Conservation (phyloP, 768 basidiomycete genomes). For the Candolleomyces efflorescens region DNA sequence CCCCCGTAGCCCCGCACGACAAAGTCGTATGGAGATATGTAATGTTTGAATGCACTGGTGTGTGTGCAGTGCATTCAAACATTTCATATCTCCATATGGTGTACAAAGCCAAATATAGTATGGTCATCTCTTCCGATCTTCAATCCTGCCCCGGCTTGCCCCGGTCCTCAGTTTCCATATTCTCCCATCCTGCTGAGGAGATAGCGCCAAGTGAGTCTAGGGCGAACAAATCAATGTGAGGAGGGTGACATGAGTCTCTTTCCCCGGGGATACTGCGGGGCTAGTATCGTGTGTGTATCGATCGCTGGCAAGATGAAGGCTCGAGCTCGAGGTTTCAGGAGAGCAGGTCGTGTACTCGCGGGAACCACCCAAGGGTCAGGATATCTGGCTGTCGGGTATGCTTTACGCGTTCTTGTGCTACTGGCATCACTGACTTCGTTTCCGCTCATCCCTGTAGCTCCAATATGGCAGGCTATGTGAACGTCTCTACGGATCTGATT, state of each 20-base stretch:
- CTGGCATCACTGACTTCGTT: slow-evolving; percentile 2
- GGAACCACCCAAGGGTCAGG: slow-evolving; percentile 43
- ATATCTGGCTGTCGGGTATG: slow-evolving; percentile 72
- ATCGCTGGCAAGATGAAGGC: slow-evolving; percentile 86
- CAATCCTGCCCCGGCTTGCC: no score
- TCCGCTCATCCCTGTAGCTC: slow-evolving; percentile 45
- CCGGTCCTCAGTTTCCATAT: no score
- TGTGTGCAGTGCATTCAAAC: no score
- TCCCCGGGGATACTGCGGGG: slow-evolving; percentile 90
- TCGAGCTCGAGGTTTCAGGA: slow-evolving; percentile 75
- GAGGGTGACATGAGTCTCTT: slow-evolving; percentile 87
- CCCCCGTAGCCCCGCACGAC: no score
- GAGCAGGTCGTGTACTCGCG: slow-evolving; percentile 30
- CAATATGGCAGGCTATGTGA: slow-evolving; percentile 88
- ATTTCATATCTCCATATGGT: no score
- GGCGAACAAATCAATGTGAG: slow-evolving; percentile 63
- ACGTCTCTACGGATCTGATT: slow-evolving; percentile 76
- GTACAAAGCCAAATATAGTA: no score
- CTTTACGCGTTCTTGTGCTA: neutral
- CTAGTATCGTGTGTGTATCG: slow-evolving; percentile 70
- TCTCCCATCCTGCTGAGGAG: no score
- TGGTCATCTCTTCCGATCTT: no score
- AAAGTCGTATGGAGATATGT: no score
- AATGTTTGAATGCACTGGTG: no score
- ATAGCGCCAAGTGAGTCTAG: no score